Evolutionary conservation across 352 stramenopile species (phyloP).

Genomic region (Globisporangium barbulae): DNA sequence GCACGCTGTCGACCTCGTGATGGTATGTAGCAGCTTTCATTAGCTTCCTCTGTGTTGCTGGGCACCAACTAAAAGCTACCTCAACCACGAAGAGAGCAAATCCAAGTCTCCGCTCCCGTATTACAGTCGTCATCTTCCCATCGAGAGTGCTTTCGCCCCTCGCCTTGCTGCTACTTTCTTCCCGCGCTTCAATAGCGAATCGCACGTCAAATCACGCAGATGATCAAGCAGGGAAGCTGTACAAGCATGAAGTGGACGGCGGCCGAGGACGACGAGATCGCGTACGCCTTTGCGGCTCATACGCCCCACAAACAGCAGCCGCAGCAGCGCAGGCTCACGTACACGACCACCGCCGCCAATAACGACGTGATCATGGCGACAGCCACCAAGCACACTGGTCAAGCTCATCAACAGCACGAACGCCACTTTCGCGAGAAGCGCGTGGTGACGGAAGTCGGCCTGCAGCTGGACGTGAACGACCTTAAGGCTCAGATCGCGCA

Average conservation of each 20-base stretch:
- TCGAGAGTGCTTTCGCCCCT: no score
- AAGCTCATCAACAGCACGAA: background rate
- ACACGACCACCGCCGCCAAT: background rate
- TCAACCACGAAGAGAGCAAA: no score
- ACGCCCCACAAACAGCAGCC: background rate
- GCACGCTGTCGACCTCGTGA: background rate
- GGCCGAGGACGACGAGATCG: slow-evolving; percentile 2
- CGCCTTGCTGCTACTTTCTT: no score
- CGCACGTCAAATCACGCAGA: background rate
- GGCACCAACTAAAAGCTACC: background rate
- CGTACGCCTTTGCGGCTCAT: slow-evolving; percentile 7
- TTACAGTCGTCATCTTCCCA: no score
- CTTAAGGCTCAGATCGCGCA: slow-evolving; percentile 23
- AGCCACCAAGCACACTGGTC: background rate
- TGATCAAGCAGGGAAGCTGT: background rate
- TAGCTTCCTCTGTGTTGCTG: background rate
- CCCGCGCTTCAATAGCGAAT: background rate
- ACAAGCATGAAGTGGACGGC: background rate
- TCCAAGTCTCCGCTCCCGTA: no score
- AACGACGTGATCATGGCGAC: background rate
- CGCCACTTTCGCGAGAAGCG: slow-evolving; percentile 9
- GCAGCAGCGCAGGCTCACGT: background rate
- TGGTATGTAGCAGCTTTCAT: background rate
- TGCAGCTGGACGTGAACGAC: slow-evolving; percentile 21
- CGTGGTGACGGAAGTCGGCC: slow-evolving; percentile 4